Evolutionary conservation across 169 alveolate species (phyloP).

Genomic region (Pseudocohnilembus persalinus): DNA sequence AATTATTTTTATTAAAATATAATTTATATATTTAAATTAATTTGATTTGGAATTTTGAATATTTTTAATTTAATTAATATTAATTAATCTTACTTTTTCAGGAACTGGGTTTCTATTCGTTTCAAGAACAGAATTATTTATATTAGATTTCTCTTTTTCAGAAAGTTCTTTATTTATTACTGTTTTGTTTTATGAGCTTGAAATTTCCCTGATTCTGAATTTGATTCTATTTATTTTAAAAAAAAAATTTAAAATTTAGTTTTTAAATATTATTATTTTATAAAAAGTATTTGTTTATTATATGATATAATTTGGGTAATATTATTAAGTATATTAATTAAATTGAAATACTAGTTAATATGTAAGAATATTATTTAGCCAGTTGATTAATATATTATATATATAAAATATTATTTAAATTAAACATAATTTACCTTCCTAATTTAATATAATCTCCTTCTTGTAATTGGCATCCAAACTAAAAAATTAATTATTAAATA

Average conservation of each 20-base stretch:
- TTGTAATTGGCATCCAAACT: not conserved
- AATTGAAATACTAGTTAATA: too few relatives aligned
- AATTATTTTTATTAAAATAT: too few relatives aligned
- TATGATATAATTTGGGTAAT: too few relatives aligned
- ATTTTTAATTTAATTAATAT: too few relatives aligned
- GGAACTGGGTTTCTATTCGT: not conserved
- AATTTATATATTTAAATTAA: not conserved
- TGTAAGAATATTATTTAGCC: too few relatives aligned
- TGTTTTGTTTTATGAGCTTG: not conserved
- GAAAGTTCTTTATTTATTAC: constrained; percentile 2
- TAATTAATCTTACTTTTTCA: not conserved
- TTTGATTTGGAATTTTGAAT: not conserved
- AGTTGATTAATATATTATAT: too few relatives aligned
- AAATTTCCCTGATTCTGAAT: constrained; percentile 16
- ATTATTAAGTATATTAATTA: too few relatives aligned
- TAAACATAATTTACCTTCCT: not conserved
- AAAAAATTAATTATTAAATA: too few relatives aligned
- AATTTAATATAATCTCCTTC: constrained; percentile 25
- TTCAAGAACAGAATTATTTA: not conserved
- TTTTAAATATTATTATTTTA: too few relatives aligned
- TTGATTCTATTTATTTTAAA: not conserved
- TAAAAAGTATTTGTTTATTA: too few relatives aligned
- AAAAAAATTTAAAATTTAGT: too few relatives aligned
- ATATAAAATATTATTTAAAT: too few relatives aligned
- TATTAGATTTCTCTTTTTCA: not conserved